Conservation (phyloP, 1,284 basidiomycete species). For the Cryptococcus depauperatus region DNA sequence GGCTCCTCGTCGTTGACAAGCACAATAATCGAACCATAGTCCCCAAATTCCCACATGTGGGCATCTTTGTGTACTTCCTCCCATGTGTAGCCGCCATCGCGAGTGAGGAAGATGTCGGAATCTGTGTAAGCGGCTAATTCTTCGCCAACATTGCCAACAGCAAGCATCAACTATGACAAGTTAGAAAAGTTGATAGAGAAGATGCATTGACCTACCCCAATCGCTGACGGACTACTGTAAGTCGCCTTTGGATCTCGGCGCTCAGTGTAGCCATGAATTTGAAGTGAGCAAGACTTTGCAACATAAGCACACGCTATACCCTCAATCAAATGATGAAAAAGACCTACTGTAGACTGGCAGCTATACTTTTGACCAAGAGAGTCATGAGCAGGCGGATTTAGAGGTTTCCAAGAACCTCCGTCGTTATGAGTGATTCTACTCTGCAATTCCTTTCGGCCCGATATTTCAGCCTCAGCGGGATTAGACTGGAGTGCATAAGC, state of each 20-base stretch:
- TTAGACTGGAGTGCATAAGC: conserved; percentile 49
- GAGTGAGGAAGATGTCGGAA: conserved; percentile 90
- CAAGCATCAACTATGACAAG: conserved; percentile 62
- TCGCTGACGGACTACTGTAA: conserved; percentile 82
- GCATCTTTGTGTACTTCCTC: conserved; percentile 97
- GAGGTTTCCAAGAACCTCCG: conserved; percentile 78
- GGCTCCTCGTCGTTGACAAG: conserved; percentile 92
- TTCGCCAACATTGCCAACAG: conserved; percentile 93
- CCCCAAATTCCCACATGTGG: conserved; percentile 95
- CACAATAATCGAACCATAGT: conserved; percentile 86
- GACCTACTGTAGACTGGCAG: conserved; percentile 60
- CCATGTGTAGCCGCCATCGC: conserved; percentile 96
- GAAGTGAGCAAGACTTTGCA: conserved; percentile 68
- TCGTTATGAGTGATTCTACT: conserved; percentile 94
- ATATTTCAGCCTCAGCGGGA: conserved; percentile 63
- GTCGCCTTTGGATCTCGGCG: conserved; percentile 81
- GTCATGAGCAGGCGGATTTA: conserved; percentile 68
- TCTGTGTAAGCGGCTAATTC: conserved; percentile 71
- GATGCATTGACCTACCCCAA: conserved; percentile 50
- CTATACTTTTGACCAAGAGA: conserved; percentile 66
- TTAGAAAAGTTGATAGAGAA: background rate
- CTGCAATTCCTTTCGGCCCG: conserved; percentile 69
- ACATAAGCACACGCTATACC: background rate
- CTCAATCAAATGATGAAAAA: conserved; percentile 27
- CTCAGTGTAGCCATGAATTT: conserved; percentile 94